These are phyloP conservation scores for Xylariaceae sp. DNA, from an alignment of 2,329 filamentous ascomycete genomes.

Conservation along the genomic window DNA sequence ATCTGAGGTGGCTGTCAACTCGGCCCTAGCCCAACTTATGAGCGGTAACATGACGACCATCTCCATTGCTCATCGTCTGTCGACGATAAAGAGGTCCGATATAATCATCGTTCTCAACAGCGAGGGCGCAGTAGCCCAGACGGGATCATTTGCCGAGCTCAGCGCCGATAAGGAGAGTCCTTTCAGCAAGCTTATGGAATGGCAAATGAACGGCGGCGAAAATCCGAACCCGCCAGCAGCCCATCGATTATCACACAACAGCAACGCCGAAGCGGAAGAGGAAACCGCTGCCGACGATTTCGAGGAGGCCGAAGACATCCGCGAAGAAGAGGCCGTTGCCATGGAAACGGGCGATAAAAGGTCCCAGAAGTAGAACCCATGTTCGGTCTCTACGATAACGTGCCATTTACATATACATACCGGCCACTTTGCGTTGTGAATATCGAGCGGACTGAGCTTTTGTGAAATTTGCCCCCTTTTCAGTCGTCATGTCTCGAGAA, in stretches of 20 bases:
- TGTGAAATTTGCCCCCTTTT: not conserved
- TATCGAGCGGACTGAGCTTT: not conserved
- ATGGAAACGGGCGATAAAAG: not conserved
- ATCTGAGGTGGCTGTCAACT: conserved; percentile 93
- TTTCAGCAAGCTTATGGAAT: conserved; percentile 96
- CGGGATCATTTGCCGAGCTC: conserved; percentile 75
- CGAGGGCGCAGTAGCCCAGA: conserved; percentile 86
- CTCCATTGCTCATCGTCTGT: conserved; percentile 91
- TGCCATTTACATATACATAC: not conserved
- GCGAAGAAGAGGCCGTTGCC: conserved; percentile 14
- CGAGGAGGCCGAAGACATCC: conserved; percentile 16
- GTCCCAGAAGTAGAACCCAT: conserved; percentile 17
- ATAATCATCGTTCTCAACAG: conserved; percentile 85
- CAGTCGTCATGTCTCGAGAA: not conserved
- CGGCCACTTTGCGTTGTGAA: not conserved
- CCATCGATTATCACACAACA: conserved; percentile 40
- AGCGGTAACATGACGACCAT: conserved; percentile 91
- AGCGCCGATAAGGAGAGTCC: conserved; percentile 69
- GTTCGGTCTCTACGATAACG: conserved; percentile 4
- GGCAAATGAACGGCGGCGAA: conserved; percentile 90
- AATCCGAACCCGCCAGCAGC: conserved; percentile 37
- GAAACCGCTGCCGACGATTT: conserved; percentile 17
- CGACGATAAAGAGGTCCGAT: conserved; percentile 93
- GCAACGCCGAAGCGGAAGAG: conserved; percentile 31
- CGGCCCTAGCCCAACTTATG: conserved; percentile 75